Evolutionary conservation across 202 grass and related monocot genomes (phyloP).

Genomic region (Panicum virgatum): DNA sequence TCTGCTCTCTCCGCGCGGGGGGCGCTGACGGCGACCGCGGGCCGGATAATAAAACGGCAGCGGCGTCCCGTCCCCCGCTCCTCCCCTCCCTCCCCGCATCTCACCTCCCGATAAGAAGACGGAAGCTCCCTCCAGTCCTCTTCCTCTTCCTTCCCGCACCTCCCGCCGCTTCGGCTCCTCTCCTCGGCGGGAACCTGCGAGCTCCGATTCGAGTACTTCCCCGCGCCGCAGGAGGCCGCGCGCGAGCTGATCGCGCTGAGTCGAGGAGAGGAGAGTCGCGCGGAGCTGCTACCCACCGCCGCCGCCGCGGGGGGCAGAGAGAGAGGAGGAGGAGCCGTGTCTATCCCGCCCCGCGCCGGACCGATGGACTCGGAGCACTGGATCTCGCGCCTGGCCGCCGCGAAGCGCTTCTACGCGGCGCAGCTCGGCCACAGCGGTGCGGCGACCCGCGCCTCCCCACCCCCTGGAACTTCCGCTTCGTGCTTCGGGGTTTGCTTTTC

Average conservation of each 20-base stretch:
- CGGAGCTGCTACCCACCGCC: neutral
- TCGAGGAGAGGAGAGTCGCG: slow-evolving; percentile 19
- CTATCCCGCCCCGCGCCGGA: neutral
- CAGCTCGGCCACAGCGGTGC: slow-evolving; percentile 65
- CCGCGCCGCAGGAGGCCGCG: neutral
- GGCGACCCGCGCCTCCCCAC: neutral
- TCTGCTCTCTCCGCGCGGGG: neutral
- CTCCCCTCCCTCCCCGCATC: neutral
- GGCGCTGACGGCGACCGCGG: slow-evolving; percentile 32
- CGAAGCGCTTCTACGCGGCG: slow-evolving; percentile 85
- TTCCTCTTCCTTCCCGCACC: neutral
- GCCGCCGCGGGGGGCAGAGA: neutral
- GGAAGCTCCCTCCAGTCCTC: neutral
- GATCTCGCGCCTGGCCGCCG: slow-evolving; percentile 95
- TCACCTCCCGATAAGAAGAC: slow-evolving; percentile 39
- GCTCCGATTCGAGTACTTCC: neutral
- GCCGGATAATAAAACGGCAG: slow-evolving; percentile 41
- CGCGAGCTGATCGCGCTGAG: neutral
- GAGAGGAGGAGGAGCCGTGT: neutral
- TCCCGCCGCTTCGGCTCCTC: neutral
- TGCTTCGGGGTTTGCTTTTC: neutral
- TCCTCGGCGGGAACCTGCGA: slow-evolving; percentile 10
- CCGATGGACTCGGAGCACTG: slow-evolving; percentile 92
- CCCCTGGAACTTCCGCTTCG: neutral
- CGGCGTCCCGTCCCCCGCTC: neutral